These are phyloP conservation scores for Solanum pimpinellifolium DNA, from an alignment of 257 asterid species.

Conservation along the genomic window DNA sequence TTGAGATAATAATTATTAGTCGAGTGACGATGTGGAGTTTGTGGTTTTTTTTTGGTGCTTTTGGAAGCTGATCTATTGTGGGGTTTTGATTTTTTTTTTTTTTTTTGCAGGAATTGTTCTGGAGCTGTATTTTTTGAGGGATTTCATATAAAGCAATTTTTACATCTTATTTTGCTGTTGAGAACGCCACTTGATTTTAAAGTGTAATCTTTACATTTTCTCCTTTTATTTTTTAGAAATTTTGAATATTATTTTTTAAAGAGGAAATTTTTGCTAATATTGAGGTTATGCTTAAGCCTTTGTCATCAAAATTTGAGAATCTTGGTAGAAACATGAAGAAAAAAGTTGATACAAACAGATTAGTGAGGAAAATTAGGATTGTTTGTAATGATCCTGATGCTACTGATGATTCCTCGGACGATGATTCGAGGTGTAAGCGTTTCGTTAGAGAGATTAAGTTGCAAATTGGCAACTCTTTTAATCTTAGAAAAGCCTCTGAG, in stretches of 20 bases:
- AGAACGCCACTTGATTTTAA: slow-evolving; percentile 14
- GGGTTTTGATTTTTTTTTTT: neutral
- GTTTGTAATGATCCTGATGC: slow-evolving; percentile 80
- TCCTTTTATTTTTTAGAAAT: neutral
- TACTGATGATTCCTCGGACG: slow-evolving; percentile 84
- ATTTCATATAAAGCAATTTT: slow-evolving; percentile 66
- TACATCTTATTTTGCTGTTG: slow-evolving; percentile 52
- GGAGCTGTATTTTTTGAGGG: slow-evolving; percentile 82
- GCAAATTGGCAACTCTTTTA: slow-evolving; percentile 8
- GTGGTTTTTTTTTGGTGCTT: slow-evolving; percentile 3
- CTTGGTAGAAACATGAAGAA: slow-evolving; percentile 12
- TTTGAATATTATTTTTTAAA: neutral
- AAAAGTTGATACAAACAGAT: slow-evolving; percentile 6
- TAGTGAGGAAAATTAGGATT: slow-evolving; percentile 39
- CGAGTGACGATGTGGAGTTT: neutral
- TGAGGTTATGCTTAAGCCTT: slow-evolving; percentile 42
- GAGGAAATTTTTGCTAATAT: neutral
- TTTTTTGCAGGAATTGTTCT: slow-evolving; percentile 68
- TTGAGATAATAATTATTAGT: too few relatives aligned
- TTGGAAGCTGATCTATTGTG: slow-evolving; percentile 22
- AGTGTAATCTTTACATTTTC: neutral
- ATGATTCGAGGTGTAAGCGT: slow-evolving; percentile 32
- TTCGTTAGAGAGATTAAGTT: slow-evolving; percentile 38
- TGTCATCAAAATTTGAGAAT: slow-evolving; percentile 4
- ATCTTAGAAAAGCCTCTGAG: neutral